A percentile compares a stretch with the other conserved stretches of the same genome.
Conservation (phyloP, 345 rosid genomes). For the Eucalyptus pumila region DNA sequence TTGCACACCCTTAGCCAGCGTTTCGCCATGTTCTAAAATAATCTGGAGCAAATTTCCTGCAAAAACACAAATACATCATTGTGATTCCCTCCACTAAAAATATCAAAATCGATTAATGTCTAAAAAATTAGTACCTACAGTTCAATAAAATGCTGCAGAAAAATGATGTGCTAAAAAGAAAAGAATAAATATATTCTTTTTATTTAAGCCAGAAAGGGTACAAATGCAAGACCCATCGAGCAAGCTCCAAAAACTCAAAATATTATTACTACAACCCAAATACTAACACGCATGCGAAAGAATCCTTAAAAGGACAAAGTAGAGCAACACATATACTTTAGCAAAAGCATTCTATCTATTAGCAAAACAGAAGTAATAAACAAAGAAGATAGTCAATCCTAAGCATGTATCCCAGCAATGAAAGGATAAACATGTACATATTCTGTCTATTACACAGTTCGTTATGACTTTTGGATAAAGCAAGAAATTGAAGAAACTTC, state of each 20-base stretch:
- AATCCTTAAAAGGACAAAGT: background rate
- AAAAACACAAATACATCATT: background rate
- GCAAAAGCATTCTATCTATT: background rate
- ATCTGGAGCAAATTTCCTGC: slow-evolving; percentile 61
- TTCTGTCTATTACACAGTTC: slow-evolving; percentile 66
- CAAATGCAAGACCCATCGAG: background rate
- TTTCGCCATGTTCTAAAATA: slow-evolving; percentile 82
- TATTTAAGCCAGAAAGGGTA: background rate
- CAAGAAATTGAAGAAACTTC: slow-evolving; percentile 83
- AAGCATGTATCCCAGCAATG: background rate
- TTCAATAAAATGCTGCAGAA: background rate
- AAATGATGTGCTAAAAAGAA: no score
- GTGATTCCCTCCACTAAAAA: background rate
- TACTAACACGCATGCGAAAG: background rate
- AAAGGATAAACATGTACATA: slow-evolving; percentile 8
- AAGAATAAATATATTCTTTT: no score
- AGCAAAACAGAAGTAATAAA: background rate
- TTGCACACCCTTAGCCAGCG: slow-evolving; percentile 7
- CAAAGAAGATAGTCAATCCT: background rate
- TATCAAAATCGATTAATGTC: background rate
- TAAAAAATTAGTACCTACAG: background rate
- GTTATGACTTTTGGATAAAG: slow-evolving; percentile 87
- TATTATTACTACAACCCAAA: background rate
- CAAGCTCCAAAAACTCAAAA: background rate
- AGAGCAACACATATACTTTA: background rate